Base-by-base conservation (phyloP, 306 rosid species). In the Inga laurina region DNA sequence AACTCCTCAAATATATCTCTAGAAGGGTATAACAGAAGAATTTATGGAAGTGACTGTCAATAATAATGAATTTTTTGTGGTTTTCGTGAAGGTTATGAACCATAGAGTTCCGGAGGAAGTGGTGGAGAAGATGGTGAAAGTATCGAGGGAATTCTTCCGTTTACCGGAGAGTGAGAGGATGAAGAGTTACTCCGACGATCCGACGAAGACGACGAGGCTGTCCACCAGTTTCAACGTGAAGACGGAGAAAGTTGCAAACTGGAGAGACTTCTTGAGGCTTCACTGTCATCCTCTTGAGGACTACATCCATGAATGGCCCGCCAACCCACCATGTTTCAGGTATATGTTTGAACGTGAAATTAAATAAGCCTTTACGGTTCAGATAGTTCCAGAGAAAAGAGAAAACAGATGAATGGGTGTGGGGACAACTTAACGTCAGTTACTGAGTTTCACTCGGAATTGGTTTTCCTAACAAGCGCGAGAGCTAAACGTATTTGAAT, bases 231-330 rank as follows among this genome's bases (percentile, higher is more conserved):
- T 93, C 79, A 93, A 96, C 44, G 88, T 96, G 1, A 91, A 82
- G 2, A 96, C 93, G 11, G 98, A 93, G 79, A 84, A 83, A 10
- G 87, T 92, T 24, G 85, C 92, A 27, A 96, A 92, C 43, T 96
- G 97, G 99, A 93, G 99, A 37, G 99, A 96, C 49, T 96, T 77
- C 79, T 93, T 96, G 14, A 85, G 99, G 77, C 97, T 96, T 52
- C 94, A 91, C 46, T 96, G 97, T 48, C 78, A 93, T 48, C 99
- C 99, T 46, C 80, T 96, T 8, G 85, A 91, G 24, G 86, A 93
- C 70, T 96, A 85, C 76, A 78, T 86, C 18, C 90, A 86, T 0
- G 94, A 93, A 67, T 95, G 99, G 99, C 99, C 98, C 4, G 14
- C 92, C 22, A 88, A 86, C 45, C 99, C 98, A 34, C 83, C 94